These are phyloP conservation scores for Vitis cinerea DNA, from an alignment of 164 flowering plant genomes.

Conservation along the genomic window DNA sequence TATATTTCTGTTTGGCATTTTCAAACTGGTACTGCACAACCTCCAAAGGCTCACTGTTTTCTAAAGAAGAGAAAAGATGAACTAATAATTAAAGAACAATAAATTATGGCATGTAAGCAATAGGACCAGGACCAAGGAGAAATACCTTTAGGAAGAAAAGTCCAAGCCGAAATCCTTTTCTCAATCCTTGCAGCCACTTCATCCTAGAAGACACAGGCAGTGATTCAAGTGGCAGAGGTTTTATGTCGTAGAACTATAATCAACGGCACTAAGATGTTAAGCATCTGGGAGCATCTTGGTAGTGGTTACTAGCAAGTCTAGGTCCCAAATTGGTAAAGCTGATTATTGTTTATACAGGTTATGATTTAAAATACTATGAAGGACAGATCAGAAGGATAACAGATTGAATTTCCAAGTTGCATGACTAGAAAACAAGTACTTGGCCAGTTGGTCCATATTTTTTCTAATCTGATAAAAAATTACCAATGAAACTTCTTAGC, in stretches of 20 bases:
- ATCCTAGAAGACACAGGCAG: slow-evolving; percentile 43
- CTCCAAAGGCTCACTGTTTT: slow-evolving; percentile 49
- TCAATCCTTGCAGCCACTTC: slow-evolving; percentile 57
- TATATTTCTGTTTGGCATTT: slow-evolving; percentile 31
- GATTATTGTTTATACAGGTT: no score
- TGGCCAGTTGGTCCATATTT: no score
- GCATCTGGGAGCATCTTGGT: not conserved
- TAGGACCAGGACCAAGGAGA: slow-evolving; percentile 6
- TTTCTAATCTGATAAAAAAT: no score
- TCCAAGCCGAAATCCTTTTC: slow-evolving; percentile 81
- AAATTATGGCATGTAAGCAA: no score
- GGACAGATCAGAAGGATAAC: no score
- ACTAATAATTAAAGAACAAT: not conserved
- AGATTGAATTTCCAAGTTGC: no score
- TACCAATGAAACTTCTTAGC: no score
- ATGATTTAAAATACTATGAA: no score
- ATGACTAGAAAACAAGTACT: no score
- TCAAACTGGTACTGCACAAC: slow-evolving; percentile 49
- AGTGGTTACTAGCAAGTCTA: not conserved
- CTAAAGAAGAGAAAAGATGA: slow-evolving; percentile 29
- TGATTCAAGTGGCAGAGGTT: not conserved
- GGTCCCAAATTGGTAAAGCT: no score
- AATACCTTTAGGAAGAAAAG: slow-evolving; percentile 80
- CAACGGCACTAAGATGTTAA: not conserved
- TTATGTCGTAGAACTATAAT: not conserved